Evolutionary conservation across 305 asterid genomes (phyloP), one percentile per base, ranked within the genome.

Genomic region (Solanum hybrid): DNA sequence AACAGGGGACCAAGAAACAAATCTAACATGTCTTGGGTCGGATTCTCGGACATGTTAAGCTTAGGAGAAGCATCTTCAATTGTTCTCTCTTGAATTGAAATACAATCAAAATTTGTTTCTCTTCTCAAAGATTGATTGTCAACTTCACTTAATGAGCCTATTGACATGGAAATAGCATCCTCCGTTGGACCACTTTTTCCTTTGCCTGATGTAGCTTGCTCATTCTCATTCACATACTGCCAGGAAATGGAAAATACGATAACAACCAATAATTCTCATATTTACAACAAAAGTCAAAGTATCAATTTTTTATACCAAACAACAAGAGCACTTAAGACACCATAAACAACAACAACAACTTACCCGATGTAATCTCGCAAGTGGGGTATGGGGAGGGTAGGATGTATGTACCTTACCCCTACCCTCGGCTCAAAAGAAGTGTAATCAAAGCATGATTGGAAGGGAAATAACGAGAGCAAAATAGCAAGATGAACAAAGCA

Each of bases 1-100:
- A 91, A 92, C 32, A 89, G 84, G 64, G 94, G 94, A 40, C 94
- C 94, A 91, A 93, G 73, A 91, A 91, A 84, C 90, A 93, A 51
- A 37, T 93, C 92, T 84, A 93, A 90, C 94, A 93, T 92, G 90
- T 88, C 92, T 76, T 91, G 90, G 32, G 91, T n/a, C 16, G 93
- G 90, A 90, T 91, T 87, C 80, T 89, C 93, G 0, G 93, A 87
- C 93, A 90, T 75, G 35, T 60, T 89, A 20, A 87, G 85, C 88
- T 73, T 85, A 36, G 81, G 3, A 78, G 84, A 7, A 66, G 85
- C 40, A 86, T n/a, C 91, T 37, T 85, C 89, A 89, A 56, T 75
- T 71, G 91, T 81, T 46, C 37, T 26, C 79, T 89, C 89, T 80
- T 69, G 88, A 24, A 87, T 51, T 36, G 86, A 42, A 76, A 27